phyloP scores from a whole-genome alignment of 139 green algal species.

The Picochlorum costavermella region DNA sequence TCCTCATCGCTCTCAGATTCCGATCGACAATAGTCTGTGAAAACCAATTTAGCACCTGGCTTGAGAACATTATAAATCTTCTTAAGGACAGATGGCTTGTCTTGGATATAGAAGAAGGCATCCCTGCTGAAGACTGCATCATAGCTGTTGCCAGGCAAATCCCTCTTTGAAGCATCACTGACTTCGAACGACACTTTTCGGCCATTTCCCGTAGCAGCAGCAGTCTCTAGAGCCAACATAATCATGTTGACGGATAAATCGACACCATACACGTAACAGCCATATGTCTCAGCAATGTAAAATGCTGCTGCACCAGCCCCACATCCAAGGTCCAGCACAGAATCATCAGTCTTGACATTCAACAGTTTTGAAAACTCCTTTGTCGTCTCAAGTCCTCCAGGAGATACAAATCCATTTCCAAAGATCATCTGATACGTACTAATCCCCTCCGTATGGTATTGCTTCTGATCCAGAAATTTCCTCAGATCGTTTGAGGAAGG shows the following conservation, averaged over 20 bases:
- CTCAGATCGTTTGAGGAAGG: constrained; percentile 31
- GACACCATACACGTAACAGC: constrained; percentile 65
- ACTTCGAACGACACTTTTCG: constrained; percentile 67
- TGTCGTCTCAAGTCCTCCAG: constrained; percentile 50
- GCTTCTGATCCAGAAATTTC: constrained; percentile 58
- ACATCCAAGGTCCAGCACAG: constrained; percentile 72
- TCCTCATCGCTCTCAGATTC: constrained; percentile 1
- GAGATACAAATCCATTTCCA: constrained; percentile 65
- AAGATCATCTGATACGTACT: constrained; percentile 70
- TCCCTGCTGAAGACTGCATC: constrained; percentile 67
- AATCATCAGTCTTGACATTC: constrained; percentile 48
- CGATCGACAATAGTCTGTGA: constrained; percentile 75
- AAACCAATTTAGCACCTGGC: constrained; percentile 64
- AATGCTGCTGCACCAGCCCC: constrained; percentile 62
- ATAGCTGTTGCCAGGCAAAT: constrained; percentile 40
- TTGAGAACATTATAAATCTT: constrained; percentile 49
- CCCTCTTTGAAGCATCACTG: constrained; percentile 43
- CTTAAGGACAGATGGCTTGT: constrained; percentile 63
- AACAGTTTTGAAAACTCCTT: constrained; percentile 48
- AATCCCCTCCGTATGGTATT: constrained; percentile 59
- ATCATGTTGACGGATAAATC: constrained; percentile 82
- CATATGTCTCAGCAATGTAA: constrained; percentile 48
- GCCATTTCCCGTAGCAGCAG: constrained; percentile 22
- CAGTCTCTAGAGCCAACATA: constrained; percentile 50
- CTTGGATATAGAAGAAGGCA: constrained; percentile 68